Evolutionary conservation across 768 basidiomycete species (phyloP), one percentile per base, ranked within the genome.

Genomic region (Mycena chlorophos): DNA sequence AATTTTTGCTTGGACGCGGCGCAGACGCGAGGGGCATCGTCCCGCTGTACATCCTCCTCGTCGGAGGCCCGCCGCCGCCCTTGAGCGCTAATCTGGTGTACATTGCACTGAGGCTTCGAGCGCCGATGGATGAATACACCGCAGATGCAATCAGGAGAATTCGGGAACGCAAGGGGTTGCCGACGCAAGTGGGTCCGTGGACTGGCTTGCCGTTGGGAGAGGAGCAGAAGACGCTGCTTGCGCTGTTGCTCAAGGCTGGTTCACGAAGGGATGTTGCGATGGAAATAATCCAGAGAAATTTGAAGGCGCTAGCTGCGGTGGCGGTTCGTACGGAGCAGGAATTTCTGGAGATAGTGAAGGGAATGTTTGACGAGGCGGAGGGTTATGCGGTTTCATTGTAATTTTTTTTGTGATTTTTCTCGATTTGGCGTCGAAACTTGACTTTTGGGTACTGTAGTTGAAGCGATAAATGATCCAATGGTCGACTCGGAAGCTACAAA

Each of bases 221-320:
- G 12, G 45, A 20, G 0, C 17, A 27, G 38, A 59, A 52, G 45
- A 14, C 20, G 45, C 13, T 54, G 1, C 51, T 55, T 49, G 54
- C 53, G n/a, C 27, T 52, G 3, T 20, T 59, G 1, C 8, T 55
- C 34, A 45, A 43, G 38, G 22, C 51, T 13, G 53, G 58, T 4
- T 52, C 58, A 10, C 46, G 50, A 17, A 51, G 37, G n/a, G 58
- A 51, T 1, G 16, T 8, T 1, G n/a, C 42, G 5, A 20, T 59
- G 53, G 27, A 13, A 20, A 66, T 58, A 4, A 66, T 63, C 61
- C 70, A 66, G 49, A 71, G 65, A 23, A 64, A 69, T 61, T 64
- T 69, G 49, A 70, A 63, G 5, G 69, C 69, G 50, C 60, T 69
- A 31, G 68, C 63, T n/a, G 69, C 70, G 14, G 66, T 58, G 19